Conservation (phyloP, 1,139 yeast species). For the Magnusiomyces magnusii region DNA sequence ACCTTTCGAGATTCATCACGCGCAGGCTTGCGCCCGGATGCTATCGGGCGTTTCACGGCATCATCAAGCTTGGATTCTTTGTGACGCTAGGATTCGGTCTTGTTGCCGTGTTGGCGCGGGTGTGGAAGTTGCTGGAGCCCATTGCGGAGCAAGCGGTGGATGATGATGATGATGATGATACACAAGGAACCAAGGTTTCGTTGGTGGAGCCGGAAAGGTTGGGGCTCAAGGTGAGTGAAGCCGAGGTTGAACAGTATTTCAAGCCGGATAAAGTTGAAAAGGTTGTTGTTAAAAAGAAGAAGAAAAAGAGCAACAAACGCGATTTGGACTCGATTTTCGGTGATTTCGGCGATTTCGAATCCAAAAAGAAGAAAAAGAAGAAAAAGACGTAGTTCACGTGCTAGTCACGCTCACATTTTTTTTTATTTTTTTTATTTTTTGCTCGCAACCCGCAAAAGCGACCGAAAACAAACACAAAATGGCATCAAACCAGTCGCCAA, state of each 20-base stretch:
- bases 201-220: neutral
- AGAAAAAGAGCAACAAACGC: neutral
- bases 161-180: too few species aligned
- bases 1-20: neutral
- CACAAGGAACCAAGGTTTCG: neutral
- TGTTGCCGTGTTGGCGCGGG: neutral
- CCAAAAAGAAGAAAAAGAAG: constrained; percentile 2
- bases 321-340: neutral
- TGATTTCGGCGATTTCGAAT: neutral
- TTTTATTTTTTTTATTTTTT: too few species aligned
- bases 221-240: neutral
- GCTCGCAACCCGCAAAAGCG: too few species aligned
- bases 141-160: constrained; percentile 1
- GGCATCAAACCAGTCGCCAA: too few species aligned
- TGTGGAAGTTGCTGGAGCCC: neutral
- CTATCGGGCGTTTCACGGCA: constrained; percentile 1
- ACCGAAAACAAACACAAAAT: too few species aligned
- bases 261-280: neutral
- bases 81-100: constrained; percentile 4
- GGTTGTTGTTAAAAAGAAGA: neutral
- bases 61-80: neutral
- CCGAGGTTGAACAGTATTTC: neutral
- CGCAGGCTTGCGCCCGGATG: neutral
- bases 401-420: too few species aligned
- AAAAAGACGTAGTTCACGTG: too few species aligned